Evolutionary conservation across 441 rosid species (phyloP).

Genomic region (Aquilaria agallochum): DNA sequence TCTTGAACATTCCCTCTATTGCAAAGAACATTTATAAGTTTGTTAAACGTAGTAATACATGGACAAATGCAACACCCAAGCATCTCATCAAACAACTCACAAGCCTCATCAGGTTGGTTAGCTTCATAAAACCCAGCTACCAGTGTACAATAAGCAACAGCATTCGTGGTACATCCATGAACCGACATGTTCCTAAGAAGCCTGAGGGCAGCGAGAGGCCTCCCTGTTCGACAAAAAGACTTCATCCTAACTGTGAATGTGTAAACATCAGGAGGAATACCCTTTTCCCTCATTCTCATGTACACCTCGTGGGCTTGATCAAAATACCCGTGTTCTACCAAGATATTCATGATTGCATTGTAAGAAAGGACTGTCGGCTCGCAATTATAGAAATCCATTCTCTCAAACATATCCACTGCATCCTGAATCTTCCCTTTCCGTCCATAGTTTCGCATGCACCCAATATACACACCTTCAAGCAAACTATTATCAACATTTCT

Average conservation of each 20-base stretch:
- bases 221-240: conserved; percentile 73
- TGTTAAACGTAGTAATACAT: conserved; percentile 56
- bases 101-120: conserved; percentile 46
- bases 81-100: conserved; percentile 80
- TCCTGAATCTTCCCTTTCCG: conserved; percentile 78
- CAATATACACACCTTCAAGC: conserved; percentile 78
- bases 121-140: conserved; percentile 73
- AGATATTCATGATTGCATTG: conserved; percentile 77
- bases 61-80: conserved; percentile 52
- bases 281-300: conserved; percentile 73
- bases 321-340: conserved; percentile 65
- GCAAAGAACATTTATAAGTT: conserved; percentile 74
- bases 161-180: conserved; percentile 75
- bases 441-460: conserved; percentile 73
- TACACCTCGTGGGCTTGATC: conserved; percentile 87
- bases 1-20: conserved; percentile 73
- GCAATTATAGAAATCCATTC: conserved; percentile 87
- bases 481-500: conserved; percentile 39
- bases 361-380: conserved; percentile 69
- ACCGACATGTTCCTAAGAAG: conserved; percentile 73
- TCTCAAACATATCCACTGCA: conserved; percentile 85
- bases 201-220: conserved; percentile 85
- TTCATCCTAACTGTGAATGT: conserved; percentile 85
- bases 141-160: conserved; percentile 75
- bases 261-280: conserved; percentile 72